Evolutionary conservation across 495 filamentous ascomycete genomes (phyloP).

Genomic region (Hamigera avellanea): DNA sequence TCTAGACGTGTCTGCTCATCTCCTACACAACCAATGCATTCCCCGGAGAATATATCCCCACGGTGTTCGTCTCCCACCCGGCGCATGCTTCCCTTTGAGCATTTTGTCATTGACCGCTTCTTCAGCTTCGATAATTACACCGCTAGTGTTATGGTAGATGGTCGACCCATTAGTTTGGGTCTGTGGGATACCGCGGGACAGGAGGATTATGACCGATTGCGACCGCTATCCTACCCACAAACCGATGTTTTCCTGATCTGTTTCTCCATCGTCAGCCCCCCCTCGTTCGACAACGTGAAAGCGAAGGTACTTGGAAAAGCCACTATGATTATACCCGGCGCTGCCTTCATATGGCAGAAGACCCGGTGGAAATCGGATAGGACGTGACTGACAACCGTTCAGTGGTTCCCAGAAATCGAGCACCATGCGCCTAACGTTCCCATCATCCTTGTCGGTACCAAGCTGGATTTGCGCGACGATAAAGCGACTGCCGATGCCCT

Average conservation of each 20-base stretch:
- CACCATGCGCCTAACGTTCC: conserved; percentile 93
- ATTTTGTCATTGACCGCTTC: conserved; percentile 1
- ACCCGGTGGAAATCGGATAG: not conserved
- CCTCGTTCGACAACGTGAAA: conserved; percentile 95
- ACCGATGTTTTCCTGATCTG: conserved; percentile 98
- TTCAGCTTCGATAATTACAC: conserved; percentile 97
- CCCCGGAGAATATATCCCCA: conserved; percentile 97
- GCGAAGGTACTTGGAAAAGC: conserved; percentile 57
- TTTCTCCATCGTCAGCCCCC: conserved; percentile 95
- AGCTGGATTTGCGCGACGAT: conserved; percentile 92
- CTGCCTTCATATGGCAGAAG: too few relatives aligned
- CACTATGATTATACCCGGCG: not conserved
- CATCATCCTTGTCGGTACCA: conserved; percentile 95
- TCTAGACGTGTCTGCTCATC: conserved; percentile 94
- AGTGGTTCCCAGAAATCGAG: conserved; percentile 97
- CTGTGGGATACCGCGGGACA: conserved; percentile 98
- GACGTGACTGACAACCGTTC: conserved; percentile 7
- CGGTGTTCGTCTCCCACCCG: conserved; percentile 59
- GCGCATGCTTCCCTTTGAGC: conserved; percentile 4
- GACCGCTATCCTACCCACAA: conserved; percentile 93
- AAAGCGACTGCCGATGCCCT: conserved; percentile 65
- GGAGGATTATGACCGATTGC: conserved; percentile 94
- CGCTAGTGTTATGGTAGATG: conserved; percentile 96
- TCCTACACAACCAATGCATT: conserved; percentile 99
- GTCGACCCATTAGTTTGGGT: conserved; percentile 90